phyloP scores from a whole-genome alignment of 495 filamentous ascomycete species.

The Hypoxylon fuscum region DNA sequence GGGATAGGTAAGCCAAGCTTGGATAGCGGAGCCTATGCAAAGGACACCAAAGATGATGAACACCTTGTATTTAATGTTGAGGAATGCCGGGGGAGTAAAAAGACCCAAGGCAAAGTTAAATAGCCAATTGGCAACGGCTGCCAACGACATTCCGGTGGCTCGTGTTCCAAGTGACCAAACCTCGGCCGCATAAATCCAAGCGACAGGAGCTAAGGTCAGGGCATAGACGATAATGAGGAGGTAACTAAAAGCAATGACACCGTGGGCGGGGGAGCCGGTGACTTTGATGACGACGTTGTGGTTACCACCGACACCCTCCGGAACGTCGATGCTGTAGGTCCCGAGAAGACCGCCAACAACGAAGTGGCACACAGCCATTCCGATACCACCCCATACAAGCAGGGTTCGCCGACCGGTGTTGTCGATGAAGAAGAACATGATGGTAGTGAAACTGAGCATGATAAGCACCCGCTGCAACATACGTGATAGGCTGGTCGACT shows the following conservation, averaged over 20 bases:
- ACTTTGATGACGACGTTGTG: slow-evolving; percentile 72
- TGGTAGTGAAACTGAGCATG: slow-evolving; percentile 70
- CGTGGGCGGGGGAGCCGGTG: slow-evolving; percentile 67
- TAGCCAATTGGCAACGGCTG: slow-evolving; percentile 76
- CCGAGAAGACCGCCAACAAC: slow-evolving; percentile 67
- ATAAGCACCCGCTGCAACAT: slow-evolving; percentile 7
- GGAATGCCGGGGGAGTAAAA: slow-evolving; percentile 75
- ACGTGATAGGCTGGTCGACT: slow-evolving; percentile 1
- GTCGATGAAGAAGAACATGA: slow-evolving; percentile 78
- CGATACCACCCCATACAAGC: slow-evolving; percentile 73
- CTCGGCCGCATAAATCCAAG: slow-evolving; percentile 80
- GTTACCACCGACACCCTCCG: slow-evolving; percentile 70
- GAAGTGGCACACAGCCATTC: slow-evolving; percentile 76
- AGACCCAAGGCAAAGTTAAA: slow-evolving; percentile 79
- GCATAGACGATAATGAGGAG: slow-evolving; percentile 77
- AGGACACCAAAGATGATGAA: slow-evolving; percentile 81
- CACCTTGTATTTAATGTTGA: slow-evolving; percentile 75
- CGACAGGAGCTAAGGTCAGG: slow-evolving; percentile 73
- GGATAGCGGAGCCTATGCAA: slow-evolving; percentile 68
- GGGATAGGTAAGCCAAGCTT: slow-evolving; percentile 74
- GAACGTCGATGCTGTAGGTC: slow-evolving; percentile 53
- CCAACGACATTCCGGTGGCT: slow-evolving; percentile 74
- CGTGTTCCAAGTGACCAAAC: slow-evolving; percentile 79
- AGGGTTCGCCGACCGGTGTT: slow-evolving; percentile 75
- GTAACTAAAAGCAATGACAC: slow-evolving; percentile 77